These are phyloP conservation scores for Ziziphus jujuba DNA, from an alignment of 306 rosid species.

Conservation along the genomic window DNA sequence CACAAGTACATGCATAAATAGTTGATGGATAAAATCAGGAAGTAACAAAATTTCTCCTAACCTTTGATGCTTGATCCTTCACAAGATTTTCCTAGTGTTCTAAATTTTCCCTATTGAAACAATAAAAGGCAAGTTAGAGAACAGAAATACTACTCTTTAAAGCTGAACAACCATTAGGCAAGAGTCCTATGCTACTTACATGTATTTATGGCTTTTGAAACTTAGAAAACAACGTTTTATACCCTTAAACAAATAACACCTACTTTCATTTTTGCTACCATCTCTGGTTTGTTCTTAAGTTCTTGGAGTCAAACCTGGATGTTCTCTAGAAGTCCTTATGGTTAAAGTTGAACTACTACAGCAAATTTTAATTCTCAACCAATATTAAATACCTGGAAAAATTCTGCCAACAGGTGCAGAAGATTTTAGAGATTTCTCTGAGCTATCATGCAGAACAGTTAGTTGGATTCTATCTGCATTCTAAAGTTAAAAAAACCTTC, in stretches of 20 bases:
- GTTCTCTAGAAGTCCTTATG: constrained; percentile 61
- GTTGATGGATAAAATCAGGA: neutral
- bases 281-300: constrained; percentile 40
- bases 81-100: constrained; percentile 77
- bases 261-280: constrained; percentile 40
- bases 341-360: constrained; percentile 48
- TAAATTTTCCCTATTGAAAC: constrained; percentile 50
- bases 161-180: constrained; percentile 5
- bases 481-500: constrained; percentile 49
- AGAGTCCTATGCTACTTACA: constrained; percentile 49
- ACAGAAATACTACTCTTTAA: neutral
- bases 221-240: constrained; percentile 69
- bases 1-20: neutral
- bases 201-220: constrained; percentile 66
- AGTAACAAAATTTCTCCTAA: constrained; percentile 24
- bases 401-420: constrained; percentile 69
- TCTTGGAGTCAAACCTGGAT: constrained; percentile 51
- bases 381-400: constrained; percentile 62
- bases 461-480: constrained; percentile 85
- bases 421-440: constrained; percentile 51
- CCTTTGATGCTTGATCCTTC: constrained; percentile 82
- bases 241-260: constrained; percentile 48
- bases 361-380: constrained; percentile 30
- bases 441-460: constrained; percentile 68
- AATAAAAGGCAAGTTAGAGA: constrained; percentile 29